Evolutionary conservation across 129 eudicot species (phyloP).

Genomic region (Heracleum sosnowskyi): DNA sequence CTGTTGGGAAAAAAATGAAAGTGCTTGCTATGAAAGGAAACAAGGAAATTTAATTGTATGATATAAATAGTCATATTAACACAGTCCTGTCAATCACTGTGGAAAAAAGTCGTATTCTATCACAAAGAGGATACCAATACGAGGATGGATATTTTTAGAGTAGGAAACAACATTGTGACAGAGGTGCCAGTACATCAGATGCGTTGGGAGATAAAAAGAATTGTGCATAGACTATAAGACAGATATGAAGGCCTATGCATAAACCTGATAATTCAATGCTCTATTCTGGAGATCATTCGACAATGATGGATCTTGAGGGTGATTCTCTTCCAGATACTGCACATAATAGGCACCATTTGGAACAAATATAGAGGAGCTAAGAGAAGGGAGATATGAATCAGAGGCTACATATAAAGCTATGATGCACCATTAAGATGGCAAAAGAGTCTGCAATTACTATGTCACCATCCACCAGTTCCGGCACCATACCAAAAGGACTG

Average conservation of each 20-base stretch:
- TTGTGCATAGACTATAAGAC: not conserved
- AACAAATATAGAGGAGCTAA: not conserved
- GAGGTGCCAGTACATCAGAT: not conserved
- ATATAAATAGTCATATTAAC: no score
- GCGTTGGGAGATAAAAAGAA: not conserved
- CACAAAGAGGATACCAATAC: no score
- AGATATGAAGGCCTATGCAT: not conserved
- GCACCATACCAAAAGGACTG: slow-evolving; percentile 49
- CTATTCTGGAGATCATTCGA: slow-evolving; percentile 46
- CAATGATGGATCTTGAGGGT: slow-evolving; percentile 44
- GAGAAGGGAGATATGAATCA: not conserved
- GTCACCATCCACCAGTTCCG: slow-evolving; percentile 47
- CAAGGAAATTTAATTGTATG: no score
- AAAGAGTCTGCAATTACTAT: slow-evolving; percentile 37
- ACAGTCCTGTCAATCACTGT: no score
- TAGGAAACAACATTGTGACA: no score
- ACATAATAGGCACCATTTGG: not conserved
- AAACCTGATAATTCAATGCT: slow-evolving; percentile 45
- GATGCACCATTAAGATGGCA: slow-evolving; percentile 24
- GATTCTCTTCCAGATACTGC: slow-evolving; percentile 56
- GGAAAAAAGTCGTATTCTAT: no score
- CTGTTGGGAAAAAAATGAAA: no score
- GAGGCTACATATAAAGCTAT: not conserved
- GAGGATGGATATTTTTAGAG: no score
- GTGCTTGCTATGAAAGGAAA: no score